phyloP scores from a whole-genome alignment of 1,284 basidiomycete genomes.

The Grifola frondosa region DNA sequence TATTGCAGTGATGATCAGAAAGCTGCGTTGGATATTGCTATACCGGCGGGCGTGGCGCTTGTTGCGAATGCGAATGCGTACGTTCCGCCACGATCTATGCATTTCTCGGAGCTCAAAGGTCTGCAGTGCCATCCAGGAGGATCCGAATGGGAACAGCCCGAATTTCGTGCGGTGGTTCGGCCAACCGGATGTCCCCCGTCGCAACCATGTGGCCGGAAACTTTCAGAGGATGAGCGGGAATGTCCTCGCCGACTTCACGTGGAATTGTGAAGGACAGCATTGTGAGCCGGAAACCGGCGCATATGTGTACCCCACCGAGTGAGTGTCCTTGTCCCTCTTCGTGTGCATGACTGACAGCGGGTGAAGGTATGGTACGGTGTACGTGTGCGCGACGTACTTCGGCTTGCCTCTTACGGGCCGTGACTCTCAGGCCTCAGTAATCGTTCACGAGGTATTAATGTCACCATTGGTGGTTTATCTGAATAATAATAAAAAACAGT shows the following conservation, averaged over 20 bases:
- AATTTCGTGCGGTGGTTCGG: constrained; percentile 19
- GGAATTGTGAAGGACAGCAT: constrained; percentile 38
- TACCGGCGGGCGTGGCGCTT: not conserved
- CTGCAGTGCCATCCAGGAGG: too few species aligned
- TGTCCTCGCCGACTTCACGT: constrained; percentile 36
- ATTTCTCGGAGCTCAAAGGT: too few species aligned
- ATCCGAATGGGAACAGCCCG: constrained; percentile 18
- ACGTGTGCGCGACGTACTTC: constrained; percentile 52
- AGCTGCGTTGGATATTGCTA: not conserved
- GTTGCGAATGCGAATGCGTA: constrained; percentile 1
- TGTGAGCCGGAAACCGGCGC: constrained; percentile 7
- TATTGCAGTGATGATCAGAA: constrained; percentile 3
- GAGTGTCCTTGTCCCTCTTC: not conserved
- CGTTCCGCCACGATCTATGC: not conserved
- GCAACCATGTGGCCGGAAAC: constrained; percentile 40
- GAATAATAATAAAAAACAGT: too few species aligned
- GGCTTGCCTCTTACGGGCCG: constrained; percentile 42
- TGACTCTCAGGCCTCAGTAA: constrained; percentile 39
- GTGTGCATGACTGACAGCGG: not conserved
- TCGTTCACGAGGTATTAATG: constrained; percentile 33
- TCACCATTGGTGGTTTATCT: too few species aligned
- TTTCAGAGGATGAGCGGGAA: constrained; percentile 37
- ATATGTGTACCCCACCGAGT: constrained; percentile 14
- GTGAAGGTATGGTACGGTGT: constrained; percentile 36
- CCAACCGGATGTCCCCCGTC: constrained; percentile 22